Conservation (phyloP, 352 stramenopile genomes). For the Globisporangium carolinianum region DNA sequence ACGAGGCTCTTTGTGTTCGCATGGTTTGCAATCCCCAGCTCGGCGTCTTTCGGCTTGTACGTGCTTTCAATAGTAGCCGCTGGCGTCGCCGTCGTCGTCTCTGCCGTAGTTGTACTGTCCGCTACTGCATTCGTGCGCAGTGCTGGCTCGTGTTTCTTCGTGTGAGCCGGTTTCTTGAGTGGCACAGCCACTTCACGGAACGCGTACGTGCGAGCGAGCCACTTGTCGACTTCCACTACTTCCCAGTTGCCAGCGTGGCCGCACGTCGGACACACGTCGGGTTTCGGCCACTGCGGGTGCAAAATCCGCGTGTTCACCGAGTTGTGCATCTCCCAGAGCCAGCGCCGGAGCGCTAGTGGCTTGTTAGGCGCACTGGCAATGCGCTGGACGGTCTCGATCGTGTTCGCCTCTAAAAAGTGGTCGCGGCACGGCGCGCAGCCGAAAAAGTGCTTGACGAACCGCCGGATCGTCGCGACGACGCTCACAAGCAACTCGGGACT, state of each 20-base stretch:
- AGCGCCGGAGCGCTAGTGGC: conserved; percentile 52
- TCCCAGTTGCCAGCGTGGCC: conserved; percentile 53
- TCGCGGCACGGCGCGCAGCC: conserved; percentile 71
- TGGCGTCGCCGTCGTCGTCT: conserved; percentile 12
- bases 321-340: conserved; percentile 85
- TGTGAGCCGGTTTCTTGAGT: conserved; percentile 14
- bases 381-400: conserved; percentile 53
- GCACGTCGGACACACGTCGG: conserved; percentile 61
- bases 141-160: conserved; percentile 3
- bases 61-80: neutral
- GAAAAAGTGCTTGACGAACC: conserved; percentile 85
- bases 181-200: conserved; percentile 55
- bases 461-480: conserved; percentile 66
- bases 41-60: conserved; percentile 62
- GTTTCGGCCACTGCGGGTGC: conserved; percentile 74
- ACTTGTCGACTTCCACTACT: conserved; percentile 68
- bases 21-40: conserved; percentile 55
- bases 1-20: conserved; percentile 49
- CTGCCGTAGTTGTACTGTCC: too few species aligned
- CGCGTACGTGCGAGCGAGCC: conserved; percentile 52
- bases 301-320: conserved; percentile 72
- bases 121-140: conserved; percentile 10
- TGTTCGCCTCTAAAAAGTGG: conserved; percentile 78
- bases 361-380: conserved; percentile 67
- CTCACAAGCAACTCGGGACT: conserved; percentile 51